A percentile compares a stretch with the other conserved stretches of the same genome.
These are phyloP conservation scores for Polytrichum formosum DNA, from an alignment of 225 moss, liverwort and hornwort genomes.

Conservation along the genomic window DNA sequence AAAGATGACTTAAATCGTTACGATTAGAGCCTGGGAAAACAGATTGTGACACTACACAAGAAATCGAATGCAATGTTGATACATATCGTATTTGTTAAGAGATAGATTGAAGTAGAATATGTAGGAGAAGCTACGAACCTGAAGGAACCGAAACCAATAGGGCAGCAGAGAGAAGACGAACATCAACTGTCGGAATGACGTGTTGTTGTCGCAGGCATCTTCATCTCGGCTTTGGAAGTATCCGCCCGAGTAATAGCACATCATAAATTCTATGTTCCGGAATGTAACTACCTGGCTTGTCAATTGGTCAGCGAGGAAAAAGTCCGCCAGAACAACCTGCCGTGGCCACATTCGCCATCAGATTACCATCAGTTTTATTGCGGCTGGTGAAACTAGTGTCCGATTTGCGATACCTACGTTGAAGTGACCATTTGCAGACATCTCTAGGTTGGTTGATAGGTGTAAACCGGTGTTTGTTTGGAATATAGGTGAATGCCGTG, in stretches of 20 bases:
- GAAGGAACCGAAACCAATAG: slow-evolving; percentile 85
- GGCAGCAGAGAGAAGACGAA: slow-evolving; percentile 81
- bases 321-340: slow-evolving; percentile 86
- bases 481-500: too few species aligned
- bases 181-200: slow-evolving; percentile 45
- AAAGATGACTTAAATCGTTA: too few species aligned
- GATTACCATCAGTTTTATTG: too few species aligned
- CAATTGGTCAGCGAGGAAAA: slow-evolving; percentile 91
- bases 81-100: not conserved
- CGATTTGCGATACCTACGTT: not conserved
- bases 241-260: slow-evolving; percentile 80
- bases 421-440: not conserved
- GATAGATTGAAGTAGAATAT: not conserved
- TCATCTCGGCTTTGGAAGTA: slow-evolving; percentile 52
- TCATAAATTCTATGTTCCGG: slow-evolving; percentile 72
- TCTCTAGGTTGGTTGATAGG: not conserved
- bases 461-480: not conserved
- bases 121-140: slow-evolving; percentile 37
- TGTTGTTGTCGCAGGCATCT: slow-evolving; percentile 42
- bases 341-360: not conserved
- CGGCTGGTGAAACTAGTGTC: not conserved
- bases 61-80: not conserved
- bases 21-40: not conserved
- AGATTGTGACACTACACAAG: not conserved
- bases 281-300: slow-evolving; percentile 83